A percentile compares a stretch with the other conserved stretches of the same genome.
Conservation (phyloP, 371 early-diverging fungal genomes). For the Syncephalastrum monosporum region DNA sequence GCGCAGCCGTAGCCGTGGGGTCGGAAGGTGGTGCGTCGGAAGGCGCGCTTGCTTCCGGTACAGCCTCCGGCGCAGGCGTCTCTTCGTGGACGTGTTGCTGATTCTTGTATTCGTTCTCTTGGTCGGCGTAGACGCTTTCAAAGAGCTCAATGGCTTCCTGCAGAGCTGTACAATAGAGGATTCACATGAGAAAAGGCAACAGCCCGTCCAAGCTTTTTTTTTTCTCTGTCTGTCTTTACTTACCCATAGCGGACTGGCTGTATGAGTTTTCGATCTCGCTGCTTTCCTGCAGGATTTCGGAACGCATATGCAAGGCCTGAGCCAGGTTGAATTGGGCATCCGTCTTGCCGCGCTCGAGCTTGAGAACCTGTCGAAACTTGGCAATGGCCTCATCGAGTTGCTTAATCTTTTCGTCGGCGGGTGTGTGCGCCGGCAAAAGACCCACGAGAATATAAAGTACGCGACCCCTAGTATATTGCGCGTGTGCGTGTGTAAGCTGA, state of each 20-base stretch:
- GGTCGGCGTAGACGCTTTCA: constrained; percentile 47
- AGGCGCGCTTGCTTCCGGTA: not conserved
- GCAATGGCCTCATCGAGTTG: constrained; percentile 54
- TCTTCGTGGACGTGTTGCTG: constrained; percentile 8
- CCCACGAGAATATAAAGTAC: constrained; percentile 65
- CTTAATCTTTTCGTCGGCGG: constrained; percentile 47
- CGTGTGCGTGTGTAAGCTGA: not conserved
- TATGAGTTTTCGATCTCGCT: constrained; percentile 52
- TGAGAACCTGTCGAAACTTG: constrained; percentile 52
- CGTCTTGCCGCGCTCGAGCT: constrained; percentile 52
- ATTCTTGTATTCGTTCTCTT: constrained; percentile 40
- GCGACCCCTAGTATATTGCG: constrained; percentile 49
- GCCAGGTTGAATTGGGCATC: constrained; percentile 73
- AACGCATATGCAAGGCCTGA: constrained; percentile 64
- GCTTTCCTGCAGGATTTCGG: constrained; percentile 62
- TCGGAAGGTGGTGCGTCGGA: not conserved
- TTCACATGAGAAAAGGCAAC: not conserved
- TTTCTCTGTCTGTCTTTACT: no score
- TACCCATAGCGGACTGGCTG: constrained; percentile 43
- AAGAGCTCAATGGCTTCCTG: constrained; percentile 56
- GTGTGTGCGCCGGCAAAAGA: constrained; percentile 47
- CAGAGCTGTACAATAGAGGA: constrained; percentile 21
- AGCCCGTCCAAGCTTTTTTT: not conserved
- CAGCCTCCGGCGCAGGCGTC: constrained; percentile 4
- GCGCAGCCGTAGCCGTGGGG: no score